Percentiles rank a stretch among this genome's conserved stretches.
These are phyloP conservation scores for Phytophthora citricola DNA, from an alignment of 352 stramenopile genomes.

Conservation along the genomic window DNA sequence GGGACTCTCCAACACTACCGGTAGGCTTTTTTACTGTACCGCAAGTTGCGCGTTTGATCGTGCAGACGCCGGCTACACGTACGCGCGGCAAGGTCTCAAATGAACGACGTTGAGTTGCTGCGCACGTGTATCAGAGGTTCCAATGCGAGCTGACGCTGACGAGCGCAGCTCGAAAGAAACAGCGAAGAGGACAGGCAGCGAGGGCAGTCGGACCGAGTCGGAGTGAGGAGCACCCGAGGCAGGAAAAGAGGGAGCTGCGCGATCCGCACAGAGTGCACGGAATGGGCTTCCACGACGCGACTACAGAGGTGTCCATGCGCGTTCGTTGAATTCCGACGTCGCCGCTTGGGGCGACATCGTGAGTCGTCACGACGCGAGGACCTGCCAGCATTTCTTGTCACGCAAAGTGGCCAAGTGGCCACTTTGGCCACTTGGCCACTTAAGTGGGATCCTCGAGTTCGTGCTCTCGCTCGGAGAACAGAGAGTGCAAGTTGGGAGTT, in stretches of 20 bases:
- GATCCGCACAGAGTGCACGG: slow-evolving; percentile 15
- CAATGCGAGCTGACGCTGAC: background rate
- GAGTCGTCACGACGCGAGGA: slow-evolving; percentile 2
- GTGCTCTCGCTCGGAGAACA: background rate
- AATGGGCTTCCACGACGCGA: slow-evolving; percentile 24
- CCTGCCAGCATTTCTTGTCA: background rate
- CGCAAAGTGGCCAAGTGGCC: too few relatives aligned
- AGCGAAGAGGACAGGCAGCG: slow-evolving; percentile 16
- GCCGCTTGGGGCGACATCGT: slow-evolving; percentile 19
- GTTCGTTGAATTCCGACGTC: slow-evolving; percentile 31
- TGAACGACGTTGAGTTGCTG: slow-evolving; percentile 2
- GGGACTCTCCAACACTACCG: too few relatives aligned
- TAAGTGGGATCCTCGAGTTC: too few relatives aligned
- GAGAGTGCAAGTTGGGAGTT: background rate
- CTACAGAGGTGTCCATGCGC: slow-evolving; percentile 6
- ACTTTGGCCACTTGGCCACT: too few relatives aligned
- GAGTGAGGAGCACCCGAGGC: slow-evolving; percentile 1
- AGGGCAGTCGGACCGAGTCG: slow-evolving; percentile 8
- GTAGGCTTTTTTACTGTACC: too few relatives aligned
- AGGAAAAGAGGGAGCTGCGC: slow-evolving; percentile 23
- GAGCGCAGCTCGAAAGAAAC: slow-evolving; percentile 29
- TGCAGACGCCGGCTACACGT: slow-evolving; percentile 1
- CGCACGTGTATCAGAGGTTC: background rate
- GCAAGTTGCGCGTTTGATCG: slow-evolving; percentile 1
- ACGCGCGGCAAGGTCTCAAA: slow-evolving; percentile 11